phyloP scores from a whole-genome alignment of 345 rosid genomes.

The Chamaenerion angustifolium region DNA sequence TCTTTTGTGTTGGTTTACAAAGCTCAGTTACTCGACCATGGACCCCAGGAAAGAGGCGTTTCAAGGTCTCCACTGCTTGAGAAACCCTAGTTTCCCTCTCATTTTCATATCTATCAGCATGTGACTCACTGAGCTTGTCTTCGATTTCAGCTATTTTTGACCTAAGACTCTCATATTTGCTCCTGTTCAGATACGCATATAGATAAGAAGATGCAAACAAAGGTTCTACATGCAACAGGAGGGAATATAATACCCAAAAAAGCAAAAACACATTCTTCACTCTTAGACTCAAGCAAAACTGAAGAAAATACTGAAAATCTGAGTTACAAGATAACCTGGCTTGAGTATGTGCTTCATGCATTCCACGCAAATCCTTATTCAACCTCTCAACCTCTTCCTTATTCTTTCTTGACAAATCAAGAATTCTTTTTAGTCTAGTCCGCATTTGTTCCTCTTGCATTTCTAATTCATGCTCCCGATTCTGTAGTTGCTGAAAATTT shows the following conservation, averaged over 20 bases:
- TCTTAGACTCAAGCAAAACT: too few species aligned
- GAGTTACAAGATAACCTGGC: slow-evolving; percentile 30
- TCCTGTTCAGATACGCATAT: slow-evolving; percentile 23
- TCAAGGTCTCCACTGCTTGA: slow-evolving; percentile 84
- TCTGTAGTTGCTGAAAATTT: slow-evolving; percentile 76
- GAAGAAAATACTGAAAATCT: neutral
- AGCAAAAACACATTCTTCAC: too few species aligned
- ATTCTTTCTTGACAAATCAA: slow-evolving; percentile 42
- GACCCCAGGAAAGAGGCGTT: slow-evolving; percentile 87
- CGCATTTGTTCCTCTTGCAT: slow-evolving; percentile 69
- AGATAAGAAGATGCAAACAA: neutral
- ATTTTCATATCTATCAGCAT: slow-evolving; percentile 82
- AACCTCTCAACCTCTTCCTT: slow-evolving; percentile 46
- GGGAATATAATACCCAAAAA: too few species aligned
- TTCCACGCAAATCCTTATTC: slow-evolving; percentile 46
- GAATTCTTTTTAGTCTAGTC: slow-evolving; percentile 43
- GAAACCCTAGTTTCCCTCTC: slow-evolving; percentile 84
- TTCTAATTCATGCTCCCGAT: slow-evolving; percentile 60
- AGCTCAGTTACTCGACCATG: slow-evolving; percentile 97
- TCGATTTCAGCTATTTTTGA: slow-evolving; percentile 63
- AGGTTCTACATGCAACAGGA: too few species aligned
- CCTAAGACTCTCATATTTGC: slow-evolving; percentile 59
- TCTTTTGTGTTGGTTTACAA: slow-evolving; percentile 83
- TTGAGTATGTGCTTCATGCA: slow-evolving; percentile 67
- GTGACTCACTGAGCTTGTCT: slow-evolving; percentile 73